Percentiles rank a stretch among this genome's conserved stretches.
Evolutionary conservation across 805 yeast genomes (phyloP).

Genomic region (Cyberlindnera euphorbiae): DNA sequence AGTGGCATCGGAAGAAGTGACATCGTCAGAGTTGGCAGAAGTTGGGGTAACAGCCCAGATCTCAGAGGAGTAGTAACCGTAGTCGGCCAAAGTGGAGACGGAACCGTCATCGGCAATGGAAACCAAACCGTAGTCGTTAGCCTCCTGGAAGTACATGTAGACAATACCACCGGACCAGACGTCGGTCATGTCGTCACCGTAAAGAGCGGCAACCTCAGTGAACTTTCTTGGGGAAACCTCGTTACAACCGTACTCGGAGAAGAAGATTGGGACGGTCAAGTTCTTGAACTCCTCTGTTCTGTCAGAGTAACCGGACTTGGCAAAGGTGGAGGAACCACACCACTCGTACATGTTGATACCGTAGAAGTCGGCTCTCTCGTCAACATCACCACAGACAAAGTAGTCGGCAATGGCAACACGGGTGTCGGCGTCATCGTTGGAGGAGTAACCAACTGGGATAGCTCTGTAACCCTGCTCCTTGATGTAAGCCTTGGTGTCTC

Average conservation of each 20-base stretch:
- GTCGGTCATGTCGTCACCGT: constrained; percentile 65
- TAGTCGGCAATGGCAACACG: constrained; percentile 68
- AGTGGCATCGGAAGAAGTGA: constrained; percentile 38
- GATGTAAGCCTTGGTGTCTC: constrained; percentile 72
- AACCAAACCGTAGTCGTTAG: constrained; percentile 72
- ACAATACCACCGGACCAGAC: constrained; percentile 91
- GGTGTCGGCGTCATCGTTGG: constrained; percentile 67
- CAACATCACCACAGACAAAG: constrained; percentile 68
- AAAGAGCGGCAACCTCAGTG: constrained; percentile 65
- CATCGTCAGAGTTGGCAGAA: constrained; percentile 35
- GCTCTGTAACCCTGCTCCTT: constrained; percentile 53
- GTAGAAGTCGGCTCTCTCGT: constrained; percentile 69
- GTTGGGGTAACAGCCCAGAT: constrained; percentile 53
- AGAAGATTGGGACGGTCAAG: constrained; percentile 68
- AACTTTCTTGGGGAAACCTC: constrained; percentile 63
- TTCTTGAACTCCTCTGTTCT: constrained; percentile 62
- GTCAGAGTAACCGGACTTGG: constrained; percentile 57
- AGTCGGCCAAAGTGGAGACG: constrained; percentile 63
- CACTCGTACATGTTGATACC: constrained; percentile 90
- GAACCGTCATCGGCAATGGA: constrained; percentile 34
- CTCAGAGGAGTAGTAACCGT: constrained; percentile 55
- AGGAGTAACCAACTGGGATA: constrained; percentile 80
- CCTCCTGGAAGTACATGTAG: constrained; percentile 78
- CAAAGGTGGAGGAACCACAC: constrained; percentile 66
- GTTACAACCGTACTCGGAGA: constrained; percentile 84